A percentile compares a stretch with the other conserved stretches of the same genome.
Evolutionary conservation across 2,329 filamentous ascomycete species (phyloP).

Genomic region (Sporothrix schenckii): DNA sequence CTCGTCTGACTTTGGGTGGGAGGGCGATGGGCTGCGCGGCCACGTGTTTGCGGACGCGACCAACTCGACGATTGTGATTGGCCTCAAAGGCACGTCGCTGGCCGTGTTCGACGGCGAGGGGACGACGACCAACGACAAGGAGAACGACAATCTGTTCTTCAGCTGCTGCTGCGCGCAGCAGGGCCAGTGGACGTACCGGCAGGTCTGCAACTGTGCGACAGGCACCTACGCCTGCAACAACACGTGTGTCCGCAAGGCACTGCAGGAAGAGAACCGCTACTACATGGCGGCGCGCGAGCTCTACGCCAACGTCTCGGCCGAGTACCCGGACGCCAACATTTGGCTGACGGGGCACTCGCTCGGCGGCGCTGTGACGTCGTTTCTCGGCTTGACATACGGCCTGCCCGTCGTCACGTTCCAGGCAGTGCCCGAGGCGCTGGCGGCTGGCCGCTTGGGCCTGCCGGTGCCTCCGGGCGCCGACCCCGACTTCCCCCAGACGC

Average conservation of each 20-base stretch:
- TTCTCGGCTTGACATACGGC: constrained; percentile 89
- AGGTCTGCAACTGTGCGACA: constrained; percentile 91
- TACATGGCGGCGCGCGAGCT: constrained; percentile 87
- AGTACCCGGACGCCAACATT: constrained; percentile 81
- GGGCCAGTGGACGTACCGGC: constrained; percentile 84
- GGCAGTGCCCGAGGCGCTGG: constrained; percentile 86
- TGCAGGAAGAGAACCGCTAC: constrained; percentile 84
- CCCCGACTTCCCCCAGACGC: constrained; percentile 69
- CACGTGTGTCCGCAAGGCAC: constrained; percentile 76
- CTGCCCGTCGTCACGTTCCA: constrained; percentile 91
- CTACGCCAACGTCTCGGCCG: constrained; percentile 85
- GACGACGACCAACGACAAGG: constrained; percentile 95
- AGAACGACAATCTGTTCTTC: constrained; percentile 97
- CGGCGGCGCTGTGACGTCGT: constrained; percentile 83
- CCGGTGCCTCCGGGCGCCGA: constrained; percentile 80
- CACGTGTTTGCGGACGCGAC: constrained; percentile 87
- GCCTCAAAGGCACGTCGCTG: constrained; percentile 85
- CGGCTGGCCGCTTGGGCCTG: constrained; percentile 80
- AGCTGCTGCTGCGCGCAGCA: constrained; percentile 97
- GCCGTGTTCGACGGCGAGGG: constrained; percentile 96
- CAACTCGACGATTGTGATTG: constrained; percentile 87
- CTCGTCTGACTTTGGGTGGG: constrained; percentile 90
- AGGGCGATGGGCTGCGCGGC: constrained; percentile 82
- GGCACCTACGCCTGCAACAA: constrained; percentile 88
- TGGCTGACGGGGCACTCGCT: constrained; percentile 94